phyloP scores from a whole-genome alignment of 306 rosid genomes.

The Pterocarpus santalinus region DNA sequence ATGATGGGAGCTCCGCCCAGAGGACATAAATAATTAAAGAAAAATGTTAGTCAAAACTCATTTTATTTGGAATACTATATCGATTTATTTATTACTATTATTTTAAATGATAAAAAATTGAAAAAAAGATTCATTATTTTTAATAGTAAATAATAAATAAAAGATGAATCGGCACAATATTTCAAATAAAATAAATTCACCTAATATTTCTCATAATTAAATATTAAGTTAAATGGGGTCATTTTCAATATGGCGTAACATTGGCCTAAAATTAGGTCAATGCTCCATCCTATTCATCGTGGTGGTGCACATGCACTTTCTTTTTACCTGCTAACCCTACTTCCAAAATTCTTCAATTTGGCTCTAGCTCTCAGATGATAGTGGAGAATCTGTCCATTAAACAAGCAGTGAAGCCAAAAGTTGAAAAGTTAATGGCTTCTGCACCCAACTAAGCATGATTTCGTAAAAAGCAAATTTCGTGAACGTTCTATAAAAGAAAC shows the following conservation, averaged over 20 bases:
- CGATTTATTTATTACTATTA: too few species aligned
- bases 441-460: not conserved
- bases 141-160: too few species aligned
- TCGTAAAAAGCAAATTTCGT: too few species aligned
- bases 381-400: conserved; percentile 27
- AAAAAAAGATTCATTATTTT: too few species aligned
- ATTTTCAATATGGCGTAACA: not conserved
- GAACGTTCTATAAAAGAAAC: too few species aligned
- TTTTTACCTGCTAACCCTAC: not conserved
- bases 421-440: not conserved
- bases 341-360: not conserved
- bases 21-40: too few species aligned
- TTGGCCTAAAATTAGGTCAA: not conserved
- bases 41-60: too few species aligned
- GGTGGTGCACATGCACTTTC: conserved; percentile 15
- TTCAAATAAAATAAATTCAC: too few species aligned
- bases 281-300: not conserved
- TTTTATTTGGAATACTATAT: too few species aligned
- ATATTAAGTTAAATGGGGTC: not conserved
- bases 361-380: not conserved
- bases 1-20: not conserved
- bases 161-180: too few species aligned
- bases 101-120: too few species aligned
- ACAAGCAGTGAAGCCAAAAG: not conserved
- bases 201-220: not conserved